Conservation (phyloP, 164 flowering plant species). For the Brasenia schreberi region DNA sequence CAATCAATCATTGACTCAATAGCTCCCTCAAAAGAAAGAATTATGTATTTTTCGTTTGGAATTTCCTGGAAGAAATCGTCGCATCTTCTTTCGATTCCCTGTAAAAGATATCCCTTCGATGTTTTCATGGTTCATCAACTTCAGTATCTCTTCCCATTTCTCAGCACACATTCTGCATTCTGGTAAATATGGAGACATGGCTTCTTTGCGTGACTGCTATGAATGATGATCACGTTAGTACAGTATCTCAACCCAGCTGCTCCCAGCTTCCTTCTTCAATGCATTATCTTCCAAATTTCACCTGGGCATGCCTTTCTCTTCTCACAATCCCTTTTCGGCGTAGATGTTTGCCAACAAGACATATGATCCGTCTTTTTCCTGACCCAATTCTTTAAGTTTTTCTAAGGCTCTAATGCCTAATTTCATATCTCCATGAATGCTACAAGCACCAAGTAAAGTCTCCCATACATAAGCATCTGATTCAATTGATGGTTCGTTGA, state of each 20-base stretch:
- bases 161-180: no score
- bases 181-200: no score
- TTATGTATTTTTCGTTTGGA: no score
- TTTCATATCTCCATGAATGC: slow-evolving; percentile 25
- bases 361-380: slow-evolving; percentile 15
- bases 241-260: slow-evolving; percentile 14
- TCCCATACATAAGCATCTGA: slow-evolving; percentile 25
- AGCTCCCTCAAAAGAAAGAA: no score
- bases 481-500: slow-evolving; percentile 14
- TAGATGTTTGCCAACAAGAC: slow-evolving; percentile 19
- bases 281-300: slow-evolving; percentile 13
- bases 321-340: slow-evolving; percentile 25
- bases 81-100: no score
- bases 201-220: no score
- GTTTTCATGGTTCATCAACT: no score
- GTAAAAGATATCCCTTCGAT: no score
- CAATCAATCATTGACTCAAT: no score
- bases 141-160: no score
- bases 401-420: slow-evolving; percentile 13
- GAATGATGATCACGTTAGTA: no score
- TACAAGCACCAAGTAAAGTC: slow-evolving; percentile 30
- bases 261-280: slow-evolving; percentile 15
- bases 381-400: slow-evolving; percentile 19
- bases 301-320: slow-evolving; percentile 17
- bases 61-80: no score